These are phyloP conservation scores for Aegilops bicornis DNA, from an alignment of 176 grass and related monocot genomes.

Conservation along the genomic window DNA sequence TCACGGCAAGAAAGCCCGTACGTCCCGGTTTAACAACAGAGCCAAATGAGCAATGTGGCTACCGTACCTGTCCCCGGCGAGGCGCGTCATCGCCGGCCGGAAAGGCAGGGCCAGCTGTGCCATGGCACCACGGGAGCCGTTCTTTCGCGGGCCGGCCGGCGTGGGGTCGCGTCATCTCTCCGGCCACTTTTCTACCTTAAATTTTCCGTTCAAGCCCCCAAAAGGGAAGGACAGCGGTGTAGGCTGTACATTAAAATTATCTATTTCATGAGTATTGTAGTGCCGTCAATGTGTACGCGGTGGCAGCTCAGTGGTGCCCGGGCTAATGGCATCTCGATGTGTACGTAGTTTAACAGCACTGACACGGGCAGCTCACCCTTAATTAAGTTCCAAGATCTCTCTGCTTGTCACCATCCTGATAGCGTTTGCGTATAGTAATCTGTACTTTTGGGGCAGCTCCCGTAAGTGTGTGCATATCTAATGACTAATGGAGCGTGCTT, in stretches of 20 bases:
- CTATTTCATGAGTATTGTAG: background rate
- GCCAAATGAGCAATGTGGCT: background rate
- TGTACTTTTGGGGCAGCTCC: background rate
- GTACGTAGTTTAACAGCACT: constrained; percentile 17
- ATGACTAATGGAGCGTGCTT: background rate
- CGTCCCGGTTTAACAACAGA: background rate
- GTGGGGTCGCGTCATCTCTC: background rate
- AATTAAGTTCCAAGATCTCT: background rate
- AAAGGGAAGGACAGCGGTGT: background rate
- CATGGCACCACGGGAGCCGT: background rate
- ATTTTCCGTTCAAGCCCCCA: background rate
- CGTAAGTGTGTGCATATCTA: background rate
- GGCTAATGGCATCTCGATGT: constrained; percentile 27
- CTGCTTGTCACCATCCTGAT: background rate
- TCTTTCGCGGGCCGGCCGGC: background rate
- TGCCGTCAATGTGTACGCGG: background rate
- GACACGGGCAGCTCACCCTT: background rate
- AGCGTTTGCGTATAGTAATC: background rate
- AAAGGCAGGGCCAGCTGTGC: background rate
- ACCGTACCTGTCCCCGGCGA: background rate
- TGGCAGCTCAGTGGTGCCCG: constrained; percentile 13
- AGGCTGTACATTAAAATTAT: constrained; percentile 26
- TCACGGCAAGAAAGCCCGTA: background rate
- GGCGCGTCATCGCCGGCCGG: background rate
- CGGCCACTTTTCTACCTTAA: background rate